Conservation (phyloP, 805 yeast genomes). For the Starmerella stigmatis region DNA sequence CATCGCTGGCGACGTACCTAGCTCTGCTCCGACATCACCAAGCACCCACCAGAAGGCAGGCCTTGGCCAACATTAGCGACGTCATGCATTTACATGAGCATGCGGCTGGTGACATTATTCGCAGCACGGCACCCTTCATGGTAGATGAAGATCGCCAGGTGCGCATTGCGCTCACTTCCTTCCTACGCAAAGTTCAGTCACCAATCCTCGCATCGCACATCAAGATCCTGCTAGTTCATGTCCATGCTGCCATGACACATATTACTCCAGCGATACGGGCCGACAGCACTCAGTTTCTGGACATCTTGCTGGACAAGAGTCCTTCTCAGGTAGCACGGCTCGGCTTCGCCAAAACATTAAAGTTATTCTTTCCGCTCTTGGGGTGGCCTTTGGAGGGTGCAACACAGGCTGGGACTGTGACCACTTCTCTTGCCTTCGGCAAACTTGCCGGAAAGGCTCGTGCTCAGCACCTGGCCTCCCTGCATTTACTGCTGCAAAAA, state of each 20-base stretch:
- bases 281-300: slow-evolving; percentile 61
- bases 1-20: slow-evolving; percentile 14
- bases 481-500: slow-evolving; percentile 15
- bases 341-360: slow-evolving; percentile 32
- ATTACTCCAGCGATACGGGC: slow-evolving; percentile 64
- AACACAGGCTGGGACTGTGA: slow-evolving; percentile 19
- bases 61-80: slow-evolving; percentile 20
- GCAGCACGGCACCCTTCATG: slow-evolving; percentile 50
- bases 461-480: slow-evolving; percentile 22
- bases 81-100: slow-evolving; percentile 15
- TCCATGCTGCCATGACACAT: slow-evolving; percentile 90
- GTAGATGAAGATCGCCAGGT: slow-evolving; percentile 60
- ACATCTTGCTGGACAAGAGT: slow-evolving; percentile 40
- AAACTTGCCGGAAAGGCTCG: slow-evolving; percentile 24
- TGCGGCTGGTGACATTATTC: slow-evolving; percentile 29
- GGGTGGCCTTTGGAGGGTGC: slow-evolving; percentile 45
- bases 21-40: slow-evolving; percentile 25
- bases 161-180: slow-evolving; percentile 46
- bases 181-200: slow-evolving; percentile 23
- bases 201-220: slow-evolving; percentile 33
- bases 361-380: slow-evolving; percentile 55
- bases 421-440: slow-evolving; percentile 21
- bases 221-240: slow-evolving; percentile 44
- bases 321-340: slow-evolving; percentile 19
- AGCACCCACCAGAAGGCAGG: slow-evolving; percentile 24